Evolutionary conservation across 805 yeast genomes (phyloP).

Genomic region (Candida ulmi): DNA sequence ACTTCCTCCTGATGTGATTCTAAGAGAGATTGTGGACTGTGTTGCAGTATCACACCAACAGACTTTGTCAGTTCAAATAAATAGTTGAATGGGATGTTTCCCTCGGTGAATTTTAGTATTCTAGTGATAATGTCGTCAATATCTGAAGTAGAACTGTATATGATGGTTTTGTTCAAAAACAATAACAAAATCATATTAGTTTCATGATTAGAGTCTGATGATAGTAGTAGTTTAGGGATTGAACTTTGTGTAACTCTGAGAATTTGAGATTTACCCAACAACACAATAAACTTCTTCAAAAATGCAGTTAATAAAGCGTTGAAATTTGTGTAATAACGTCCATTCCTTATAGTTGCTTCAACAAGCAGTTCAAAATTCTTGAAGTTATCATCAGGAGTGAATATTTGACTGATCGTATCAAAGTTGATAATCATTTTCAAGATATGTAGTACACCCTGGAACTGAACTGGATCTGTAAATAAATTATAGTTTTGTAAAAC

Average conservation of each 20-base stretch:
- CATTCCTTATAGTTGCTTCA: slow-evolving; percentile 19
- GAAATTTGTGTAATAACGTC: slow-evolving; percentile 20
- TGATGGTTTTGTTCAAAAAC: slow-evolving; percentile 16
- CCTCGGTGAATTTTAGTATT: slow-evolving; percentile 9
- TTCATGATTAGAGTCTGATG: slow-evolving; percentile 10
- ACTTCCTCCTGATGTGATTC: slow-evolving; percentile 6
- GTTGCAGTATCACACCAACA: slow-evolving; percentile 18
- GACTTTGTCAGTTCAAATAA: slow-evolving; percentile 24
- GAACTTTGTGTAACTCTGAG: slow-evolving; percentile 1
- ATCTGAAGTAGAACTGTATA: slow-evolving; percentile 11
- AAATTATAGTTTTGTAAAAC: slow-evolving; percentile 12
- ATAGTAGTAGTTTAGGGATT: slow-evolving; percentile 5
- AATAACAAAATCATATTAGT: slow-evolving; percentile 9
- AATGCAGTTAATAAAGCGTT: slow-evolving; percentile 9
- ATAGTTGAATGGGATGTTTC: slow-evolving; percentile 11
- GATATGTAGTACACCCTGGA: slow-evolving; percentile 21
- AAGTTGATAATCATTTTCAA: slow-evolving; percentile 13
- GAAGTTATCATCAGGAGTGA: slow-evolving; percentile 5
- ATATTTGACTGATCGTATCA: slow-evolving; percentile 11
- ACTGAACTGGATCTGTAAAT: slow-evolving; percentile 20
- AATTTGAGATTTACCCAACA: slow-evolving; percentile 8
- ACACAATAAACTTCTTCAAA: slow-evolving; percentile 17
- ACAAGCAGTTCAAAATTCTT: slow-evolving; percentile 7
- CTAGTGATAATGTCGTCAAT: slow-evolving; percentile 5
- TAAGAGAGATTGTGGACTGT: slow-evolving; percentile 10